These are phyloP conservation scores for Clonostachys solani DNA, from an alignment of 2,329 filamentous ascomycete genomes.

Conservation along the genomic window DNA sequence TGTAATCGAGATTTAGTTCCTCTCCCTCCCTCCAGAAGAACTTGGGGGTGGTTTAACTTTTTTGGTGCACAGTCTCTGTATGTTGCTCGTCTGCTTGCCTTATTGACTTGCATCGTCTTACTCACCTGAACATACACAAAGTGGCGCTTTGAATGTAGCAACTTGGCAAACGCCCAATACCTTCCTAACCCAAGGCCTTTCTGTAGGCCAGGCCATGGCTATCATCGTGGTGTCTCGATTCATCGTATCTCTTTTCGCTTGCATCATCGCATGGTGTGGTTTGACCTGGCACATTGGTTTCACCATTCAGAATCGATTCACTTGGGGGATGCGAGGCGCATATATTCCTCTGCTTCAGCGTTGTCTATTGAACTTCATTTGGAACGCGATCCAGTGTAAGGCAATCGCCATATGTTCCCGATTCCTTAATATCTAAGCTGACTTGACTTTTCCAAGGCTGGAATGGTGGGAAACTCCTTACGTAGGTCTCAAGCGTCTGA, in stretches of 20 bases:
- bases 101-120: not conserved
- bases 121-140: not conserved
- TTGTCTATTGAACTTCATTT: slow-evolving; percentile 44
- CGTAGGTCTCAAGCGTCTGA: not conserved
- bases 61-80: slow-evolving; percentile 34
- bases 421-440: not conserved
- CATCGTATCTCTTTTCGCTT: slow-evolving; percentile 34
- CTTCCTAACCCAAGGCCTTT: slow-evolving; percentile 40
- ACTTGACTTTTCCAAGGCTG: slow-evolving; percentile 11
- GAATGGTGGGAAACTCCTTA: slow-evolving; percentile 24
- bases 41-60: slow-evolving; percentile 41
- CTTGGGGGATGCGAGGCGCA: slow-evolving; percentile 40
- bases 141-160: slow-evolving; percentile 14
- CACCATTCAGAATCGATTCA: slow-evolving; percentile 42
- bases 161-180: slow-evolving; percentile 44
- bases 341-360: slow-evolving; percentile 42
- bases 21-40: slow-evolving; percentile 35
- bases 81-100: slow-evolving; percentile 8
- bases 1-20: slow-evolving; percentile 38
- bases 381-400: slow-evolving; percentile 37
- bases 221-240: slow-evolving; percentile 37
- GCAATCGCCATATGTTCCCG: too few relatives aligned
- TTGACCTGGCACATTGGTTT: slow-evolving; percentile 46
- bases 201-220: slow-evolving; percentile 39
- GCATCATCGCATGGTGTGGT: slow-evolving; percentile 40